Evolutionary conservation across 2,329 filamentous ascomycete species (phyloP), one percentile per base, ranked within the genome.

Genomic region (Pyrenophora seminiperda): DNA sequence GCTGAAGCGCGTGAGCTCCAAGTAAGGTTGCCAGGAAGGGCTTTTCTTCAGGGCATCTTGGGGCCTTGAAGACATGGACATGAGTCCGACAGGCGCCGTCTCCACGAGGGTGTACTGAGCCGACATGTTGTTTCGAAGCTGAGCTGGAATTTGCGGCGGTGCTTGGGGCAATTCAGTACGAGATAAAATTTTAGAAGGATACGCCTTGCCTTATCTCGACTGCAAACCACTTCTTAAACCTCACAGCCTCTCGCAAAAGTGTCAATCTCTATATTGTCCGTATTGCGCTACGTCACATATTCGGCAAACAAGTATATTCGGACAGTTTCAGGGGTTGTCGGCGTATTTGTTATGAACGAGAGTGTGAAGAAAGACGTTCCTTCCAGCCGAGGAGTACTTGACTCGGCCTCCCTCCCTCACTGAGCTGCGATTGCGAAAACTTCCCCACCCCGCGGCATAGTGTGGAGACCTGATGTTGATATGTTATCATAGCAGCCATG

Each of bases 1-100:
- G 47, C 31, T 41, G 14, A 83, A 68, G 13, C 81, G 80, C 44
- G 81, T 74, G 11, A 83, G 71, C 59, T 84, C 50, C 18, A 38
- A 10, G 22, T 49, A 53, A 6, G 49, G 49, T 27, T 37, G 13
- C 44, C 44, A 54, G 11, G 52, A 52, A 15, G 41, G 19, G 11
- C 40, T 24, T 20, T 48, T 42, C 3, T 13, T 29, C 22, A 31
- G 13, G 13, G 24, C 33, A 22, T 42, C 13, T 4, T 36, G 29
- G 13, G 45, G 24, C 5, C 31, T 41, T 15, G 38, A 48, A 5
- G 38, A 34, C 17, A 48, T 36, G 22, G 39, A 29, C 11, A 32
- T 30, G 6, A 42, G 30, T 27, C 22, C 19, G 22, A 31, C 22
- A 24, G 37, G 38, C 11, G 31, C 45, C 22, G 38, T 48, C 31